A percentile compares a stretch with the other conserved stretches of the same genome.
Evolutionary conservation across 2,329 filamentous ascomycete species (phyloP).

Genomic region (Chrysosporium keratinophilum): DNA sequence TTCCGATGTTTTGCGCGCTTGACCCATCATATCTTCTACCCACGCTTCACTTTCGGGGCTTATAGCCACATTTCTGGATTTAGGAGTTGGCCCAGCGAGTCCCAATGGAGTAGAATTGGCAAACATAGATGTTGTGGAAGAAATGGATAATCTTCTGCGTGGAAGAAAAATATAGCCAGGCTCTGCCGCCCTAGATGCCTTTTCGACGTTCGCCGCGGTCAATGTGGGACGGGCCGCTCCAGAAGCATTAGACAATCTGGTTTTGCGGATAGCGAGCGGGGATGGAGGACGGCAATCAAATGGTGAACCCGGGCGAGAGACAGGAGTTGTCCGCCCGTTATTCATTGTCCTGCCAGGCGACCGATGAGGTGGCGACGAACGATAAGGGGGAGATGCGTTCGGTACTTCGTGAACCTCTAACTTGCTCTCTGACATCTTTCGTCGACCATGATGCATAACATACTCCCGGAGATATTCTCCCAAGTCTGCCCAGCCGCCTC

Average conservation of each 20-base stretch:
- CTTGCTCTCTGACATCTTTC: slow-evolving; percentile 45
- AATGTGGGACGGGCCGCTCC: slow-evolving; percentile 24
- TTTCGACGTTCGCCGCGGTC: slow-evolving; percentile 23
- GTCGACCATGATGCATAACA: slow-evolving; percentile 79
- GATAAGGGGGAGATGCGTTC: slow-evolving; percentile 17
- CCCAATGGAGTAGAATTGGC: slow-evolving; percentile 32
- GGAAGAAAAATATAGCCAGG: slow-evolving; percentile 24
- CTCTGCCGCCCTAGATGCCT: slow-evolving; percentile 21
- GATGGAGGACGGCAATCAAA: slow-evolving; percentile 31
- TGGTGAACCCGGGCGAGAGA: slow-evolving; percentile 30
- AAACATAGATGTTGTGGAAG: slow-evolving; percentile 30
- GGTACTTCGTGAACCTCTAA: slow-evolving; percentile 46
- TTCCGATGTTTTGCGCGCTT: slow-evolving; percentile 33
- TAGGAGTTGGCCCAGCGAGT: slow-evolving; percentile 36
- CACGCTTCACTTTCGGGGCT: slow-evolving; percentile 39
- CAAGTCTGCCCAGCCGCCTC: slow-evolving; percentile 95
- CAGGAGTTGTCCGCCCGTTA: slow-evolving; percentile 25
- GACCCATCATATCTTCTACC: slow-evolving; percentile 39
- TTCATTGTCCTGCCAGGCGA: slow-evolving; percentile 14
- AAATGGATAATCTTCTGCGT: slow-evolving; percentile 30
- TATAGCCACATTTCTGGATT: slow-evolving; percentile 32
- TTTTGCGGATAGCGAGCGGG: slow-evolving; percentile 32
- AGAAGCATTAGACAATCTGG: slow-evolving; percentile 27
- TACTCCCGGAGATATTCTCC: slow-evolving; percentile 93
- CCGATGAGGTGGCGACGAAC: slow-evolving; percentile 5